Evolutionary conservation across 2,329 filamentous ascomycete genomes (phyloP).

Genomic region (Monilinia polystroma): DNA sequence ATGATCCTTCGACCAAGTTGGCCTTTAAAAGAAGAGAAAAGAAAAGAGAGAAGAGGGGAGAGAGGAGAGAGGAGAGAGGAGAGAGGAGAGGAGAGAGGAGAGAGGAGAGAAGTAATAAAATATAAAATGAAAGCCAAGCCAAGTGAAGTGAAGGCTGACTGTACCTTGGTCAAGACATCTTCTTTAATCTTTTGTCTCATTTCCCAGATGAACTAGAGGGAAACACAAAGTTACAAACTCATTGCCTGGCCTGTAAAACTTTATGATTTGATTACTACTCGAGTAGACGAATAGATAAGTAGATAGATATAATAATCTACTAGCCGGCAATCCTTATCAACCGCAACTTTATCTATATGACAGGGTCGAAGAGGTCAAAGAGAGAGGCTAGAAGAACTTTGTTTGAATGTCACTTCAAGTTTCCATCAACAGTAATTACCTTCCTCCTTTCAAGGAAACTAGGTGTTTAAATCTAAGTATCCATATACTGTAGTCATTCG

Average conservation of each 20-base stretch:
- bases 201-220: no score
- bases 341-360: conserved; percentile 5
- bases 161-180: background rate
- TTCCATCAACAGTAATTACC: background rate
- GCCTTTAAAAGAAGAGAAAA: background rate
- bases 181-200: background rate
- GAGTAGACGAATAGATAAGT: no score
- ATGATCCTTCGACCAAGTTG: background rate
- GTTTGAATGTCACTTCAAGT: conserved; percentile 10
- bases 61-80: background rate
- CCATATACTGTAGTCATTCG: background rate
- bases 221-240: background rate
- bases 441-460: background rate
- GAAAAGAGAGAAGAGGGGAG: background rate
- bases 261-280: no score
- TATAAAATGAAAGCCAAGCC: conserved; percentile 11
- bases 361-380: background rate
- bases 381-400: background rate
- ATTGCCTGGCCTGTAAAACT: background rate
- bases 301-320: no score
- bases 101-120: background rate
- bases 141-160: background rate
- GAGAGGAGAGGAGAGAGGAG: background rate
- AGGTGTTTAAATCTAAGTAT: background rate
- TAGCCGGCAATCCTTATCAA: background rate